Evolutionary conservation across 2,329 filamentous ascomycete species (phyloP).

Genomic region (Pyrenochaeta sp.): DNA sequence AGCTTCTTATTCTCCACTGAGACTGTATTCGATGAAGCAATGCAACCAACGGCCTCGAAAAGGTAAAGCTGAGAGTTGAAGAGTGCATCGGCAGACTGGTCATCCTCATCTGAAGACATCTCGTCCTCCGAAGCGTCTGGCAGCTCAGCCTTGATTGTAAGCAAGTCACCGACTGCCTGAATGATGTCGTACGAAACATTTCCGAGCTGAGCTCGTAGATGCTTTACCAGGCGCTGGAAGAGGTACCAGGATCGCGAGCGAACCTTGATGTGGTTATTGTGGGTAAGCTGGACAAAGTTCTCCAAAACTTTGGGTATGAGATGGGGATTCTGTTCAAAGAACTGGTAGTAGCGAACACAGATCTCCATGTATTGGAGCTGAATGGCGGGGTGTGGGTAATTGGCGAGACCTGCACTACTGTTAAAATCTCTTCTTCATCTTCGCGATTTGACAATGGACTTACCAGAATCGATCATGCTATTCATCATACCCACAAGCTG

Average conservation of each 20-base stretch:
- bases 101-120: constrained; percentile 92
- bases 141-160: constrained; percentile 90
- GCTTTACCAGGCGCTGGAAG: constrained; percentile 91
- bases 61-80: constrained; percentile 93
- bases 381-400: constrained; percentile 88
- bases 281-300: constrained; percentile 88
- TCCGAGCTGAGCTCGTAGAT: constrained; percentile 82
- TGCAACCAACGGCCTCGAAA: constrained; percentile 92
- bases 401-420: constrained; percentile 72
- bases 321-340: constrained; percentile 85
- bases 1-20: constrained; percentile 85
- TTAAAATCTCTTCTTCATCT: constrained; percentile 16
- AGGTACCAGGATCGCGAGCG: constrained; percentile 96
- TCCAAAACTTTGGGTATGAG: constrained; percentile 88
- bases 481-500: constrained; percentile 90
- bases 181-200: constrained; percentile 93
- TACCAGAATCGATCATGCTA: constrained; percentile 92
- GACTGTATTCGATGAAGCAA: constrained; percentile 81
- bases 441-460: constrained; percentile 36
- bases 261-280: constrained; percentile 86
- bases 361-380: constrained; percentile 99
- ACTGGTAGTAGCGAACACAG: constrained; percentile 89
- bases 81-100: constrained; percentile 86
- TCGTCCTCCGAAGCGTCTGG: constrained; percentile 81
- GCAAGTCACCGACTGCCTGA: constrained; percentile 84